Percentiles rank a stretch among this genome's conserved stretches.
phyloP scores from a whole-genome alignment of 129 eudicot species.

The Centaurea solstitialis region DNA sequence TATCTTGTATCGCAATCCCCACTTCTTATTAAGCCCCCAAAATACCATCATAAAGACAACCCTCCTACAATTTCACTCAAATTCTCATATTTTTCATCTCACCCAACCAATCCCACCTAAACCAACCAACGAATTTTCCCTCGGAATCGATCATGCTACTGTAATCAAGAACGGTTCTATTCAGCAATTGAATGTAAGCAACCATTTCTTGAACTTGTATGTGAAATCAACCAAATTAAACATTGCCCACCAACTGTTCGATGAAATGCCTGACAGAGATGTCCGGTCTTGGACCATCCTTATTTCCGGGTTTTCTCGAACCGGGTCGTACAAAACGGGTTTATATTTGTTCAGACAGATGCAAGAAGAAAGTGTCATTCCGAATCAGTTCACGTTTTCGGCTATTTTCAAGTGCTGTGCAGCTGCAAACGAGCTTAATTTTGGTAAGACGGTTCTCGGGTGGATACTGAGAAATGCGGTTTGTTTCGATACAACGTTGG shows the following conservation, averaged over 20 bases:
- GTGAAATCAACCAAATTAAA: conserved; percentile 32
- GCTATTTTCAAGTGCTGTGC: conserved; percentile 72
- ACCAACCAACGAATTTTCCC: conserved; percentile 3
- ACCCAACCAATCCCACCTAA: conserved; percentile 3
- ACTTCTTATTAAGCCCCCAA: conserved; percentile 4
- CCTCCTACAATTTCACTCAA: conserved; percentile 13
- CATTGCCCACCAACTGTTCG: conserved; percentile 58
- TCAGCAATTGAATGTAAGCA: conserved; percentile 30
- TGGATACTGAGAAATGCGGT: conserved; percentile 58
- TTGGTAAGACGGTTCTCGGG: conserved; percentile 60
- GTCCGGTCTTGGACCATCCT: conserved; percentile 82
- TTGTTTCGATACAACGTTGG: conserved; percentile 47
- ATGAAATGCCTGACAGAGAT: conserved; percentile 64
- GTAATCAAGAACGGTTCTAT: conserved; percentile 48
- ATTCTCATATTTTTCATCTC: not conserved
- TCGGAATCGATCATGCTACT: conserved; percentile 29
- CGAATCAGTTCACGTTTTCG: conserved; percentile 73
- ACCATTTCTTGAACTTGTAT: conserved; percentile 49
- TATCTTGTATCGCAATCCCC: not conserved
- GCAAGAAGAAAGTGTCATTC: conserved; percentile 47
- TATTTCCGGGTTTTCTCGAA: conserved; percentile 58
- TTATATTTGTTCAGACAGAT: conserved; percentile 49
- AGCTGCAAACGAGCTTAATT: conserved; percentile 33
- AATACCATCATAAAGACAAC: not conserved
- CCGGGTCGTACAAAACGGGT: conserved; percentile 37